phyloP scores from a whole-genome alignment of 495 filamentous ascomycete genomes.

The Talaromyces trachyspermus region DNA sequence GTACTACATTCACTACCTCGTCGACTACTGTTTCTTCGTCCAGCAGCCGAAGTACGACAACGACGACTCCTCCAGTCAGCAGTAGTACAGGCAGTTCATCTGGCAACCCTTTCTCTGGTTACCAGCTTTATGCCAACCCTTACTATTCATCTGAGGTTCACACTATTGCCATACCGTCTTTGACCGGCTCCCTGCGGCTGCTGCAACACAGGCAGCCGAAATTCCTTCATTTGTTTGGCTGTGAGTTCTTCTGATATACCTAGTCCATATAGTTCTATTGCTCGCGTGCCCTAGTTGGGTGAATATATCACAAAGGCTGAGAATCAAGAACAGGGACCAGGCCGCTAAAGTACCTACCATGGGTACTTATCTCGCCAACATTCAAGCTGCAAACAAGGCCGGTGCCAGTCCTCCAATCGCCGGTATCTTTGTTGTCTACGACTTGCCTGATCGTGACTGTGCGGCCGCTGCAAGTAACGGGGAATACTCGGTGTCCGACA shows the following conservation, averaged over 20 bases:
- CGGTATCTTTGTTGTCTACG: slow-evolving; percentile 62
- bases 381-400: slow-evolving; percentile 47
- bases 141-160: slow-evolving; percentile 52
- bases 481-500: slow-evolving; percentile 58
- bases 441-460: slow-evolving; percentile 72
- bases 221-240: slow-evolving; percentile 67
- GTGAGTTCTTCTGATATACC: slow-evolving; percentile 29
- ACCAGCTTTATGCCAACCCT: slow-evolving; percentile 48
- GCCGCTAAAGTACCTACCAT: slow-evolving; percentile 54
- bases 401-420: slow-evolving; percentile 41
- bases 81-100: slow-evolving; percentile 16
- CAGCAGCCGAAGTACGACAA: background rate
- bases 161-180: slow-evolving; percentile 43
- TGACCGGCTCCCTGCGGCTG: slow-evolving; percentile 25
- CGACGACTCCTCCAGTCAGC: background rate
- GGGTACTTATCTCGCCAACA: slow-evolving; percentile 47
- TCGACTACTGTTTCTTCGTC: background rate
- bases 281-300: too few species aligned
- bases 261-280: background rate
- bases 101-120: slow-evolving; percentile 48
- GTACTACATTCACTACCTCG: background rate
- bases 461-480: slow-evolving; percentile 71
- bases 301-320: too few species aligned
- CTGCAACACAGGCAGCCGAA: slow-evolving; percentile 48
- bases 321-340: slow-evolving; percentile 47